A percentile compares a stretch with the other conserved stretches of the same genome.
These are phyloP conservation scores for Mucor racemosus DNA, from an alignment of 371 early-diverging fungal species.

Conservation along the genomic window DNA sequence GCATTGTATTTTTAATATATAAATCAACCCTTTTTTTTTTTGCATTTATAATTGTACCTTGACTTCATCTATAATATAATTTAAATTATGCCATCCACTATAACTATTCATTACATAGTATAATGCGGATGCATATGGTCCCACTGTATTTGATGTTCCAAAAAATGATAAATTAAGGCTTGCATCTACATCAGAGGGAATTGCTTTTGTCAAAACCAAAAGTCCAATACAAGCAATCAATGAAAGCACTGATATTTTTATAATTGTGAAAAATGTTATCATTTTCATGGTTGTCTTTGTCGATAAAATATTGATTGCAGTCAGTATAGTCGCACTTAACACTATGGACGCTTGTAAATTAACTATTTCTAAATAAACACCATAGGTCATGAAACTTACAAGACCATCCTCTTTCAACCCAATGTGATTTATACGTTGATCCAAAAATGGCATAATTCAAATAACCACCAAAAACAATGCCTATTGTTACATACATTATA, in stretches of 20 bases:
- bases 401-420: constrained; percentile 45
- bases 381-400: constrained; percentile 20
- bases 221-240: constrained; percentile 36
- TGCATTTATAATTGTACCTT: constrained; percentile 31
- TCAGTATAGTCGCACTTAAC: constrained; percentile 34
- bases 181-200: constrained; percentile 40
- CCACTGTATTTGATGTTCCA: constrained; percentile 35
- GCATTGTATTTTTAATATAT: too few relatives aligned
- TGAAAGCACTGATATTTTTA: constrained; percentile 36
- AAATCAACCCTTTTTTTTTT: too few relatives aligned
- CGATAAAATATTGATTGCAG: constrained; percentile 33
- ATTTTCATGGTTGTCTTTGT: constrained; percentile 37
- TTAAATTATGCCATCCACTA: constrained; percentile 49
- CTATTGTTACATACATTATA: constrained; percentile 6
- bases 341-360: too few relatives aligned
- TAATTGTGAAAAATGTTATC: constrained; percentile 33
- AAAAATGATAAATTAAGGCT: constrained; percentile 39
- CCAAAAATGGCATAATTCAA: constrained; percentile 50
- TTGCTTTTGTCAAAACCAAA: constrained; percentile 21
- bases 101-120: constrained; percentile 52
- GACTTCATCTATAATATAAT: constrained; percentile 48
- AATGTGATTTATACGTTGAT: constrained; percentile 31
- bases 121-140: constrained; percentile 48
- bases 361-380: neutral
- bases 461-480: constrained; percentile 49